Evolutionary conservation across 768 basidiomycete species (phyloP), one percentile per base, ranked within the genome.

Genomic region (Dioszegia crocea): DNA sequence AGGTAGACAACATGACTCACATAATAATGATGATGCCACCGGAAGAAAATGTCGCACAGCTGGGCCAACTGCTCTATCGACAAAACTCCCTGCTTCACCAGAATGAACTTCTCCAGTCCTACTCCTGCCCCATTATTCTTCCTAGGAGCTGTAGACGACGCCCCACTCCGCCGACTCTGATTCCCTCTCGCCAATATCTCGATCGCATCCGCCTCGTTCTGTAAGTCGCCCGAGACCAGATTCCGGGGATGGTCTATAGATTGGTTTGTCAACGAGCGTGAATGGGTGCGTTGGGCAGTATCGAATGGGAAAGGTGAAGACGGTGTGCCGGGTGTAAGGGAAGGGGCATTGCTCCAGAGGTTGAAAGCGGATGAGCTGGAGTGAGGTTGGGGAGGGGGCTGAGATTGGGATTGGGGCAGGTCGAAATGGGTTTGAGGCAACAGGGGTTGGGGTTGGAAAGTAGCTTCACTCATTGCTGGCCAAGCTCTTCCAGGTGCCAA

Each of bases 141-240:
- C 14, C 33, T 14, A 6, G 33, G 33, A 14, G 6, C 33, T 33
- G 33, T 6, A n/a, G n/a, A n/a, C n/a, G n/a, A n/a, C n/a, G n/a
- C 9, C n/a, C 3, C 44, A 26, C 19, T 2, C 6, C n/a, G 44
- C 17, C 48, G 19, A 10, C 33, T 6, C 26, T 17, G 33, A 5
- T 33, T 26, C 3, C 52, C 74, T 55, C 70, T 57, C 11, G 74
- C 71, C 8, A 75, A 51, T 10, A 75, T 75, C 30, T 75, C 64
- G 23, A 75, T 47, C 16, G 74, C 74, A 45, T 75, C 74, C 21
- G 58, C 59, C 43, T 75, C 74, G 46, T 73, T 75, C 56, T 71
- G 69, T 71, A 75, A 68, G 46, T 69, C 74, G 5, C 71, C 70
- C 16, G 73, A 63, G 29, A 75, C 71, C 19, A 75, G 67, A 24